Evolutionary conservation across 768 basidiomycete genomes (phyloP).

Genomic region (Mycena vulgaris): DNA sequence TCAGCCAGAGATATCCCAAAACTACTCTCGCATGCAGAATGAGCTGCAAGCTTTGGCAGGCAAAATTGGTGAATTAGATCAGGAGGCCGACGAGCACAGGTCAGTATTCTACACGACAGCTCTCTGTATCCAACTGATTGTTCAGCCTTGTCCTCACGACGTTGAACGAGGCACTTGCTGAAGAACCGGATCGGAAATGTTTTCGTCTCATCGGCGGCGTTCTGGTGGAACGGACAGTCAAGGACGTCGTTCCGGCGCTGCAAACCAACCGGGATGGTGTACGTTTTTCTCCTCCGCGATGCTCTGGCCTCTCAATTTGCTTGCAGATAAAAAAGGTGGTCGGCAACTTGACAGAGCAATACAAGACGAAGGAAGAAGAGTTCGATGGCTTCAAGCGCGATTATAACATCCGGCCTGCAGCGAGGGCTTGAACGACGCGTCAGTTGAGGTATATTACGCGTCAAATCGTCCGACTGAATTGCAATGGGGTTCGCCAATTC

Average conservation of each 20-base stretch:
- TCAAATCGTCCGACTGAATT: background rate
- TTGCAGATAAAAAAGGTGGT: slow-evolving; percentile 88
- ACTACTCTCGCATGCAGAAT: slow-evolving; percentile 85
- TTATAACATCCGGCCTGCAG: slow-evolving; percentile 78
- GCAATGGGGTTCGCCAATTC: no score
- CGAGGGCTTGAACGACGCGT: slow-evolving; percentile 29
- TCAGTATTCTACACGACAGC: slow-evolving; percentile 56
- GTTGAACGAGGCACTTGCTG: slow-evolving; percentile 83
- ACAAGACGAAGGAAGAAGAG: slow-evolving; percentile 90
- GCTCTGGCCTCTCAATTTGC: slow-evolving; percentile 36
- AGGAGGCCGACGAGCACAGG: slow-evolving; percentile 96
- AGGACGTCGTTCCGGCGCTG: slow-evolving; percentile 92
- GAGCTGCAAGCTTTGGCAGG: slow-evolving; percentile 93
- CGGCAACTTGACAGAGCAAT: slow-evolving; percentile 83
- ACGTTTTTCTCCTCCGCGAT: slow-evolving; percentile 46
- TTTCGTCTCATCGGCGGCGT: slow-evolving; percentile 97
- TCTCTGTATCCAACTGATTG: slow-evolving; percentile 20
- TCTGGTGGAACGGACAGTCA: slow-evolving; percentile 95
- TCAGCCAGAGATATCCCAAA: slow-evolving; percentile 88
- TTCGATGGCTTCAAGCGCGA: slow-evolving; percentile 86
- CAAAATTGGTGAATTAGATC: slow-evolving; percentile 97
- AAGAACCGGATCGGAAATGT: slow-evolving; percentile 93
- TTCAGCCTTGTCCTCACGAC: slow-evolving; percentile 90
- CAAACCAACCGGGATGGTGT: slow-evolving; percentile 93
- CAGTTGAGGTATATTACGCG: background rate